Evolutionary conservation across 164 flowering plant species (phyloP).

Genomic region (Stephania yunnanensis): DNA sequence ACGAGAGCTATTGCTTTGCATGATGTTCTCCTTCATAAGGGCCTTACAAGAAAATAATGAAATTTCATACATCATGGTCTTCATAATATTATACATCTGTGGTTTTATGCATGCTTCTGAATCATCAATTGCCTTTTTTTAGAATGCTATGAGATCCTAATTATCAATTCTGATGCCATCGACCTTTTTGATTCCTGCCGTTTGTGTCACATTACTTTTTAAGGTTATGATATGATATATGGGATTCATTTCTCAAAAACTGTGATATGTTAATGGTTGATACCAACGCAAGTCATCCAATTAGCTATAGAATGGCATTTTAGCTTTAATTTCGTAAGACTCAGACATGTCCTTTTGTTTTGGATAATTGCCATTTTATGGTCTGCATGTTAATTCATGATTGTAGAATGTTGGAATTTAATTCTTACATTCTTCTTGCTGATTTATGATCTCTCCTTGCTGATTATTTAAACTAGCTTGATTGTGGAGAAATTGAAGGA

Average conservation of each 20-base stretch:
- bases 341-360: not conserved
- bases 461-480: not conserved
- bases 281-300: not conserved
- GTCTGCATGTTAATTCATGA: not conserved
- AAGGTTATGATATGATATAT: not conserved
- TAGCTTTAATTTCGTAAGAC: not conserved
- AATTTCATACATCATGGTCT: not conserved
- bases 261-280: not conserved
- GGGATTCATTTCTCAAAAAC: not conserved
- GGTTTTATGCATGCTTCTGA: not conserved
- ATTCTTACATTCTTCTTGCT: not conserved
- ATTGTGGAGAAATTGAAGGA: not conserved
- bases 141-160: not conserved
- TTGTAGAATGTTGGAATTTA: not conserved
- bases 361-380: not conserved
- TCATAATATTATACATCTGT: not conserved
- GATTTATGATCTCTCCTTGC: not conserved
- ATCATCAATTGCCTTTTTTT: not conserved
- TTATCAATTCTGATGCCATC: not conserved
- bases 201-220: not conserved
- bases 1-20: not conserved
- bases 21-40: not conserved
- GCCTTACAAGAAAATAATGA: not conserved
- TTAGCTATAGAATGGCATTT: not conserved
- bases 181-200: not conserved